Evolutionary conservation across 2,329 filamentous ascomycete genomes (phyloP).

Genomic region (Aspergillus sp.): DNA sequence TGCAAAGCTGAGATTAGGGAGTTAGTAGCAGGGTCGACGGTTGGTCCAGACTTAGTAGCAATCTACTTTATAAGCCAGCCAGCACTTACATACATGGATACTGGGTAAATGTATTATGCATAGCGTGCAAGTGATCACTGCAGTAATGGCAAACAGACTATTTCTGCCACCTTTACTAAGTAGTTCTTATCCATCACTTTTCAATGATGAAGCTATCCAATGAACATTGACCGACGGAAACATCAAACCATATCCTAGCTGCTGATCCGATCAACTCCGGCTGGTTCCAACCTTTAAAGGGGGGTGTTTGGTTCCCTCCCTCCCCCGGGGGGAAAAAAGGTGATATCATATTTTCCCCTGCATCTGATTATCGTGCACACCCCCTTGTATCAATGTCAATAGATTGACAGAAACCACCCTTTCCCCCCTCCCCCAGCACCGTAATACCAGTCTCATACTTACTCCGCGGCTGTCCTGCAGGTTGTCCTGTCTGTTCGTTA

Average conservation of each 20-base stretch:
- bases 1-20: not conserved
- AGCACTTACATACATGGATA: not conserved
- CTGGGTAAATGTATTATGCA: not conserved
- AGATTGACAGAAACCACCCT: slow-evolving; percentile 5
- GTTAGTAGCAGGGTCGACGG: not conserved
- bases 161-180: not conserved
- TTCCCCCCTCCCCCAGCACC: not conserved
- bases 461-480: too few species aligned
- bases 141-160: not conserved
- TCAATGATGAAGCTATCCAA: not conserved
- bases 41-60: not conserved
- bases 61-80: not conserved
- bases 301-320: too few species aligned
- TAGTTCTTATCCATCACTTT: not conserved
- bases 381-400: slow-evolving; percentile 13
- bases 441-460: not conserved
- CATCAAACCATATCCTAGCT: not conserved
- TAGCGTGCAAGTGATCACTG: not conserved
- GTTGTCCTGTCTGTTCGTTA: too few species aligned
- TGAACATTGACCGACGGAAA: not conserved
- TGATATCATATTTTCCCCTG: slow-evolving; percentile 22
- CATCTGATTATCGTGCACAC: slow-evolving; percentile 16
- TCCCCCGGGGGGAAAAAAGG: not conserved
- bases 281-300: not conserved
- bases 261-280: not conserved